A percentile compares a stretch with the other conserved stretches of the same genome.
Evolutionary conservation across 139 green algal genomes (phyloP).

Genomic region (Volvox africanus): DNA sequence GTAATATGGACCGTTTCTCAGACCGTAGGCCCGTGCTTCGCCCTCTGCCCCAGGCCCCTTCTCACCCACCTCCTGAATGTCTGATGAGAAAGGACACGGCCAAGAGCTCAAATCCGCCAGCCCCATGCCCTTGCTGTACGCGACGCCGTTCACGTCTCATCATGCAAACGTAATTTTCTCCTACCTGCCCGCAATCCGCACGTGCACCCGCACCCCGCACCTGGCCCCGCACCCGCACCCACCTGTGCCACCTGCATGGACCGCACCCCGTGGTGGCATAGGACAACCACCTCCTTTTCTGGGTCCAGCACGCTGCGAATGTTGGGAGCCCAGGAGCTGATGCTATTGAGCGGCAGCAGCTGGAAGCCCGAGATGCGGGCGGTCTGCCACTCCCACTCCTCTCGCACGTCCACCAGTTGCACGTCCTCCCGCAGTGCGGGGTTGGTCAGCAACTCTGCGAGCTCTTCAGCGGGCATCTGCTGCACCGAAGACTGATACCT

Average conservation of each 20-base stretch:
- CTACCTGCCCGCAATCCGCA: neutral
- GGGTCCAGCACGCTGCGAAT: conserved; percentile 69
- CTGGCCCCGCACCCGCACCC: neutral
- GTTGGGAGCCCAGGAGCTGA: conserved; percentile 42
- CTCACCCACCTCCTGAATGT: too few species aligned
- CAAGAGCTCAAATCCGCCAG: too few species aligned
- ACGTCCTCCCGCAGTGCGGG: conserved; percentile 34
- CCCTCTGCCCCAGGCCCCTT: too few species aligned
- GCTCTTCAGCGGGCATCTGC: conserved; percentile 6
- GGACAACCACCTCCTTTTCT: conserved; percentile 75
- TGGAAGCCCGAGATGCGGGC: conserved; percentile 47
- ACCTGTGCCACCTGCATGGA: conserved; percentile 74
- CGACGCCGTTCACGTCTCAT: too few species aligned
- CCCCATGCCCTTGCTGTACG: too few species aligned
- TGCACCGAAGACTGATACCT: conserved; percentile 33
- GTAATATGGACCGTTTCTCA: too few species aligned
- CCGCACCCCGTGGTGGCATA: conserved; percentile 90
- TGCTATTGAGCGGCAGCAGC: conserved; percentile 41
- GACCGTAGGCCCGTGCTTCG: too few species aligned
- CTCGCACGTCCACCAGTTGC: conserved; percentile 57
- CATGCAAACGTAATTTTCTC: too few species aligned
- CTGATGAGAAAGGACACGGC: too few species aligned
- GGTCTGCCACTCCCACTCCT: conserved; percentile 51
- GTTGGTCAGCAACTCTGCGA: conserved; percentile 13
- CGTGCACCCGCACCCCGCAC: too few species aligned